Percentiles rank a stretch among this genome's conserved stretches.
Evolutionary conservation across 805 yeast species (phyloP).

Genomic region (Zygosaccharomyces bailii): DNA sequence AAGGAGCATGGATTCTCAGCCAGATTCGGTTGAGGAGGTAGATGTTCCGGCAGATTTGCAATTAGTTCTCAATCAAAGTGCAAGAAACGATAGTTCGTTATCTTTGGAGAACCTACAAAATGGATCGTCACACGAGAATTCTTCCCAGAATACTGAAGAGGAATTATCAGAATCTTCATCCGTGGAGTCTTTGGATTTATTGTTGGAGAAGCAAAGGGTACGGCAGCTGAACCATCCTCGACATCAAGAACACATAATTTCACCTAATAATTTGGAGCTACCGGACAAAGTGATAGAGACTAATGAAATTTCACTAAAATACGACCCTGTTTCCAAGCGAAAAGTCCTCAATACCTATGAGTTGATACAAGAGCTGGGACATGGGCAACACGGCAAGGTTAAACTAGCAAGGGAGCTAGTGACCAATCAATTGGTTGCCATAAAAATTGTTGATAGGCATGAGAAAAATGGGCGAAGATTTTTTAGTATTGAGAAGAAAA

Average conservation of each 20-base stretch:
- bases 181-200: slow-evolving; percentile 37
- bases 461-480: slow-evolving; percentile 42
- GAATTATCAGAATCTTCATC: slow-evolving; percentile 32
- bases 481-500: slow-evolving; percentile 34
- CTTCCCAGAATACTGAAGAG: slow-evolving; percentile 7
- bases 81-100: slow-evolving; percentile 4
- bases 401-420: slow-evolving; percentile 77
- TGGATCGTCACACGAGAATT: slow-evolving; percentile 1
- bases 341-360: slow-evolving; percentile 88
- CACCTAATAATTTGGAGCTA: slow-evolving; percentile 13
- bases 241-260: slow-evolving; percentile 37
- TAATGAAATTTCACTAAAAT: slow-evolving; percentile 70
- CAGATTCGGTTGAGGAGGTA: slow-evolving; percentile 21
- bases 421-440: slow-evolving; percentile 73
- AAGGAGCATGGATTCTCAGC: slow-evolving; percentile 11
- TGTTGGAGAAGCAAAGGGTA: slow-evolving; percentile 41
- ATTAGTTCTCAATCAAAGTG: slow-evolving; percentile 17
- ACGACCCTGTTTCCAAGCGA: slow-evolving; percentile 80
- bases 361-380: slow-evolving; percentile 79
- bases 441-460: slow-evolving; percentile 83
- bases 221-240: slow-evolving; percentile 43
- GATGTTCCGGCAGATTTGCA: slow-evolving; percentile 31
- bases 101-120: slow-evolving; percentile 6
- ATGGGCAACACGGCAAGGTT: slow-evolving; percentile 99
- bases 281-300: slow-evolving; percentile 71